Conservation (phyloP, 768 basidiomycete genomes). For the Phaeolepiota aurea region DNA sequence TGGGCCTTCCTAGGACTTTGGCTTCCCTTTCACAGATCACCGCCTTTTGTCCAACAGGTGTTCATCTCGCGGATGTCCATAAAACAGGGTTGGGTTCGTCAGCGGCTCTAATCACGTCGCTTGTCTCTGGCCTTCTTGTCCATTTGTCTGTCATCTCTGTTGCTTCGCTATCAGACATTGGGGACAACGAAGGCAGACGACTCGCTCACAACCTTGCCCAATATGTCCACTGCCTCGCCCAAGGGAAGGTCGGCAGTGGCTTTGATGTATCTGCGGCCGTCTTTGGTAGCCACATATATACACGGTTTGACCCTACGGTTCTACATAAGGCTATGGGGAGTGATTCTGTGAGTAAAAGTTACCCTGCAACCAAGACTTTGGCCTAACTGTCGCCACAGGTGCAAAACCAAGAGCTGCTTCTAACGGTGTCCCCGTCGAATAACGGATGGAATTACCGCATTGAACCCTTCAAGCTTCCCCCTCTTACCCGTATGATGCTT, state of each 20-base stretch:
- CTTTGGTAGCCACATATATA: constrained; percentile 92
- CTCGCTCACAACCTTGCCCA: constrained; percentile 92
- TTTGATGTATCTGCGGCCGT: constrained; percentile 95
- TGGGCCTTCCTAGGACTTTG: constrained; percentile 54
- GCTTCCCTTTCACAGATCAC: constrained; percentile 59
- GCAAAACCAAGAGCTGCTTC: constrained; percentile 28
- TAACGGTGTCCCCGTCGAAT: constrained; percentile 58
- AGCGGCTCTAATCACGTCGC: constrained; percentile 92
- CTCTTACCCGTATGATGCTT: constrained; percentile 73
- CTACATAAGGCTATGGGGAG: constrained; percentile 59
- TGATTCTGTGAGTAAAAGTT: constrained; percentile 26
- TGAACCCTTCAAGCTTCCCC: constrained; percentile 74
- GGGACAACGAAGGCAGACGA: constrained; percentile 34
- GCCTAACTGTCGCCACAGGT: neutral
- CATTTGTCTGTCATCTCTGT: constrained; percentile 58
- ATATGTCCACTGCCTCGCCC: constrained; percentile 91
- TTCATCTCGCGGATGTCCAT: constrained; percentile 74
- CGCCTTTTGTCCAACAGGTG: constrained; percentile 68
- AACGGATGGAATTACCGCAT: constrained; percentile 66
- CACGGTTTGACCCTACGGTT: constrained; percentile 72
- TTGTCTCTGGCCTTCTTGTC: constrained; percentile 78
- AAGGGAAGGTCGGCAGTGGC: constrained; percentile 96
- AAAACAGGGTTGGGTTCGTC: constrained; percentile 98
- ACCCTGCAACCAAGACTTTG: neutral
- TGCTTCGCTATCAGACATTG: constrained; percentile 31